Evolutionary conservation across 2,329 filamentous ascomycete genomes (phyloP).

Genomic region (Microdochium trichocladiopsis): DNA sequence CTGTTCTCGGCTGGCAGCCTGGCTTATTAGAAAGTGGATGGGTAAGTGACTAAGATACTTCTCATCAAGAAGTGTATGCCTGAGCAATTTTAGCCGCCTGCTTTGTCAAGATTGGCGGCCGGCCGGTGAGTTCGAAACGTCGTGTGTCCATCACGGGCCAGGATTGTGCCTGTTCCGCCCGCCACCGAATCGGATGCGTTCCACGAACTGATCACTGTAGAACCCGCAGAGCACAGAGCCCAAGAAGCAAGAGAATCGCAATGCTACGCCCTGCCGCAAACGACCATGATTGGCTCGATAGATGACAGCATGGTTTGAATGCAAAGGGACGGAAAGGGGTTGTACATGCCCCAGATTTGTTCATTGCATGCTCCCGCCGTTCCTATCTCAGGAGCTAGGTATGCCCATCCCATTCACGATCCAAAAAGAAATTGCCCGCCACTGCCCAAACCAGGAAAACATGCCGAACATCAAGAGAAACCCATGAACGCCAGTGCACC

Average conservation of each 20-base stretch:
- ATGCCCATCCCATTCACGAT: neutral
- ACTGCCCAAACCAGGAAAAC: neutral
- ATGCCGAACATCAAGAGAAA: neutral
- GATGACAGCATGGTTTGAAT: too few species aligned
- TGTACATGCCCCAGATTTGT: neutral
- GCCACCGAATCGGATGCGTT: neutral
- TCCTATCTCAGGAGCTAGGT: too few species aligned
- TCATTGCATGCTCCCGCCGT: neutral
- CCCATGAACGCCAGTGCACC: neutral
- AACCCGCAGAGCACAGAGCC: too few species aligned
- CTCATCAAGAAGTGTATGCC: neutral
- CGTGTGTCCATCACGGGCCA: neutral
- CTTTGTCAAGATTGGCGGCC: neutral
- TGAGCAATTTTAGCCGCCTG: neutral
- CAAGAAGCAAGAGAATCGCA: too few species aligned
- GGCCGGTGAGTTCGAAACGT: neutral
- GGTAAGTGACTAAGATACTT: neutral
- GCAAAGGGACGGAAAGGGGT: too few species aligned
- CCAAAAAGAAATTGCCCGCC: neutral
- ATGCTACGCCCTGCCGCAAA: too few species aligned
- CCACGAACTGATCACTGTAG: neutral
- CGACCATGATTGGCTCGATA: too few species aligned
- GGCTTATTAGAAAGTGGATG: neutral
- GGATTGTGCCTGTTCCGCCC: neutral
- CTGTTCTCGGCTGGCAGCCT: neutral